phyloP scores from a whole-genome alignment of 306 rosid genomes.

The Prunus mongolica region DNA sequence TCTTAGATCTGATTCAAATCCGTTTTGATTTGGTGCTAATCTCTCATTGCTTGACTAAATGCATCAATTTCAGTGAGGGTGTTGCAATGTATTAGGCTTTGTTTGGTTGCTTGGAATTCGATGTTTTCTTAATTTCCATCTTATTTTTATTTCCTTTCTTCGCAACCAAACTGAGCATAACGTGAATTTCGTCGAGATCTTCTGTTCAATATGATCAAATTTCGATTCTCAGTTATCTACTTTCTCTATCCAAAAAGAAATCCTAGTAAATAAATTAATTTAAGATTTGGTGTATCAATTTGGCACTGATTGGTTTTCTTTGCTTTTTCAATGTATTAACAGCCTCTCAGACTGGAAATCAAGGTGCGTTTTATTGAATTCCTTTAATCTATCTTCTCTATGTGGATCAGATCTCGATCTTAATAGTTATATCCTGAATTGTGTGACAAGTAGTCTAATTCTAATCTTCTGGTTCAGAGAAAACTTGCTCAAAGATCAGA shows the following conservation, averaged over 20 bases:
- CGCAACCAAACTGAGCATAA: not conserved
- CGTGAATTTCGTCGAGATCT: conserved; percentile 46
- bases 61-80: conserved; percentile 6
- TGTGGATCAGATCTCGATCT: conserved; percentile 16
- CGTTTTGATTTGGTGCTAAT: conserved; percentile 40
- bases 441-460: conserved; percentile 15
- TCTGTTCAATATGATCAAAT: conserved; percentile 11
- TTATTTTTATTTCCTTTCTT: not conserved
- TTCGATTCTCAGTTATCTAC: conserved; percentile 3
- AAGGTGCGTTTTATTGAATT: conserved; percentile 49
- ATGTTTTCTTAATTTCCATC: not conserved
- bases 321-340: conserved; percentile 36
- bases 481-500: conserved; percentile 68
- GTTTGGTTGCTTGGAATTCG: conserved; percentile 5
- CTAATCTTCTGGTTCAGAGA: conserved; percentile 35
- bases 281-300: conserved; percentile 11
- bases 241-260: not conserved
- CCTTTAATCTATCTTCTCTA: not conserved
- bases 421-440: conserved; percentile 13
- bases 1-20: conserved; percentile 63
- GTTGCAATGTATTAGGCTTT: conserved; percentile 20
- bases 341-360: conserved; percentile 99
- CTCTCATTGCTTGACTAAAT: conserved; percentile 12
- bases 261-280: not conserved
- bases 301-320: conserved; percentile 37